Evolutionary conservation across 306 rosid species (phyloP).

Genomic region (Senna siamea): DNA sequence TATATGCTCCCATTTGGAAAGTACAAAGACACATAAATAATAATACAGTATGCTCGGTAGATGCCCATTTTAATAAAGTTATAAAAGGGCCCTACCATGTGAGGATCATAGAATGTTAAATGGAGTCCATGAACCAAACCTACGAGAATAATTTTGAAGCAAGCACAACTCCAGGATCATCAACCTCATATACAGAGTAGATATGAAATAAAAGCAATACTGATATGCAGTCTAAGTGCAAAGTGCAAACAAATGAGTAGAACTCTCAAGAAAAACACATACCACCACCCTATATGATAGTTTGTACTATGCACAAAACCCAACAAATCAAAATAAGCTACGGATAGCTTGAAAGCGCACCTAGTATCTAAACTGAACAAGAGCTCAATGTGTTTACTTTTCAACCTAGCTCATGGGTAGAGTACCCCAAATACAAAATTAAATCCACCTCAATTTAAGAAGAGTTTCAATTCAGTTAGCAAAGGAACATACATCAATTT

Average conservation of each 20-base stretch:
- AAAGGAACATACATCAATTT: no score
- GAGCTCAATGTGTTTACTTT: no score
- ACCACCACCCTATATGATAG: no score
- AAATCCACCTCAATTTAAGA: constrained; percentile 11
- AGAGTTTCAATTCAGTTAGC: no score
- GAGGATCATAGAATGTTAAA: constrained; percentile 13
- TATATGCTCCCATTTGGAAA: not conserved
- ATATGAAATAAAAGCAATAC: no score
- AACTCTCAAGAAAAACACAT: no score
- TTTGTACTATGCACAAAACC: constrained; percentile 11
- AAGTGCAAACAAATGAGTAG: no score
- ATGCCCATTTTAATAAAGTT: constrained; percentile 13
- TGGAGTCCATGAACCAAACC: constrained; percentile 8
- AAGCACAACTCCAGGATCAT: constrained; percentile 25
- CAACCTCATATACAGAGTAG: no score
- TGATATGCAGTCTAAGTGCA: no score
- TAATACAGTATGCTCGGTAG: constrained; percentile 19
- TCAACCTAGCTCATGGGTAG: no score
- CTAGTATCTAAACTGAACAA: constrained; percentile 32
- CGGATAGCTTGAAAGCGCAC: no score
- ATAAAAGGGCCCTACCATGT: constrained; percentile 25
- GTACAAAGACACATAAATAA: not conserved
- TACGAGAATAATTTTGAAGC: not conserved
- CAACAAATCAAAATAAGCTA: constrained; percentile 29
- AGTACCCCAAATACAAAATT: constrained; percentile 7